Conservation (phyloP, 805 yeast species). For the Yamadazyma kitorensis region DNA sequence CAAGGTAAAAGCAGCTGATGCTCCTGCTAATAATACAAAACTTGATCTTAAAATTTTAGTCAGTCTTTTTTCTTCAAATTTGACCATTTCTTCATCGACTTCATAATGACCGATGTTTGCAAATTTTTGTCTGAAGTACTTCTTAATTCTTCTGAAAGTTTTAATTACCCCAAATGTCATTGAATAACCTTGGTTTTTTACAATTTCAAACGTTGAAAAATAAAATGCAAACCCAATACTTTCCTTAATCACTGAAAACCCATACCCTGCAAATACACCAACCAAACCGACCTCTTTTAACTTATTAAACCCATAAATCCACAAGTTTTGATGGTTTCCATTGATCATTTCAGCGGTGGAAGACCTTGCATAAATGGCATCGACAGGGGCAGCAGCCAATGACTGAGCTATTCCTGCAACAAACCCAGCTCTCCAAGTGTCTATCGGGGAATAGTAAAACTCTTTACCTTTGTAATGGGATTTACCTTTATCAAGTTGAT, state of each 20-base stretch:
- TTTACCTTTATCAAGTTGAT: conserved; percentile 19
- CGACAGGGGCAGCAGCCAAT: conserved; percentile 90
- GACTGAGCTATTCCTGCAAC: conserved; percentile 86
- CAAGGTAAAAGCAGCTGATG: conserved; percentile 75
- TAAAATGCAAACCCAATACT: conserved; percentile 80
- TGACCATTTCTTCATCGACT: conserved; percentile 20
- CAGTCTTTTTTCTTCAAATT: conserved; percentile 34
- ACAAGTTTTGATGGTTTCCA: conserved; percentile 65
- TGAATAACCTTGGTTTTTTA: conserved; percentile 66
- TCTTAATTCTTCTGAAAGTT: conserved; percentile 41
- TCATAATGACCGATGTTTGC: conserved; percentile 16
- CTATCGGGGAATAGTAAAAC: conserved; percentile 33
- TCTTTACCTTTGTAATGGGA: conserved; percentile 7
- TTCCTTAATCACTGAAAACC: conserved; percentile 76
- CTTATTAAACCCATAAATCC: conserved; percentile 73
- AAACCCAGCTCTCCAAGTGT: conserved; percentile 77
- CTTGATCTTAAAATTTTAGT: conserved; percentile 58
- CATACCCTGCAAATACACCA: conserved; percentile 89
- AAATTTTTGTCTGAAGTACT: conserved; percentile 13
- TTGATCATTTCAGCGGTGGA: conserved; percentile 68
- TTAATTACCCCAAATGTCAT: conserved; percentile 45
- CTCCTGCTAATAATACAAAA: conserved; percentile 80
- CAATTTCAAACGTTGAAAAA: conserved; percentile 74
- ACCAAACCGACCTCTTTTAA: conserved; percentile 69
- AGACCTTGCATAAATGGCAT: conserved; percentile 84